Evolutionary conservation across 169 alveolate species (phyloP), one percentile per base, ranked within the genome.

Genomic region (Plasmodium fragile): DNA sequence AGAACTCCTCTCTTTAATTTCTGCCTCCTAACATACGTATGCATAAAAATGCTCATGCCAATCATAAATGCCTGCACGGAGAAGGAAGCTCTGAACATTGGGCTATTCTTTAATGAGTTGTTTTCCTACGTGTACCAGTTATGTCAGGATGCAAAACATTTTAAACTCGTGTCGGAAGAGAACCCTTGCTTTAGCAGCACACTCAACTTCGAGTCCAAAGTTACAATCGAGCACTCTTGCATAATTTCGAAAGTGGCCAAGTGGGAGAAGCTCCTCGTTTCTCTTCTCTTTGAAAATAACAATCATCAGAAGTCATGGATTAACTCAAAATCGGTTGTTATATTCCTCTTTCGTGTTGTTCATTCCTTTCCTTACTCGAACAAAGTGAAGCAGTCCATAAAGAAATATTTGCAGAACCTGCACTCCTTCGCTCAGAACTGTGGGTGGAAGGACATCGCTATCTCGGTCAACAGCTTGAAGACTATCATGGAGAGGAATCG

Each of bases 51-150:
- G 93, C 41, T 84, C 52, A 84, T 84, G 30, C 93, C 93, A 52
- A 73, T 84, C n/a, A 84, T 84, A 45, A 84, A 84, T 84, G 45
- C 93, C 36, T 84, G 93, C 65, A 84, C 93, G 39, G 93, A 84
- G 65, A 84, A 84, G 28, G 93, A 84, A 25, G 83, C 93, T 32
- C 25, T 84, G 6, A 84, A 84, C 22, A 75, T 84, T n/a, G 93
- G 93, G 13, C 75, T 84, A 6, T 84, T 84, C 36, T 84, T 84
- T 36, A 84, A 84, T 53, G 93, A 84, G 30, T 30, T 84, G 6
- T 84, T 84, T 75, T 36, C 82, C 6, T 84, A 84, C 80, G 25
- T 75, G n/a, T 84, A 84, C 53, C n/a, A 49, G 59, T 53, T 84
- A 73, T 84, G 93, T 49, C 71, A 84, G n/a, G 93, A 84, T 52